Percentiles rank a stretch among this genome's conserved stretches.
phyloP scores from a whole-genome alignment of 305 asterid genomes.

The Fraxinus nigra region DNA sequence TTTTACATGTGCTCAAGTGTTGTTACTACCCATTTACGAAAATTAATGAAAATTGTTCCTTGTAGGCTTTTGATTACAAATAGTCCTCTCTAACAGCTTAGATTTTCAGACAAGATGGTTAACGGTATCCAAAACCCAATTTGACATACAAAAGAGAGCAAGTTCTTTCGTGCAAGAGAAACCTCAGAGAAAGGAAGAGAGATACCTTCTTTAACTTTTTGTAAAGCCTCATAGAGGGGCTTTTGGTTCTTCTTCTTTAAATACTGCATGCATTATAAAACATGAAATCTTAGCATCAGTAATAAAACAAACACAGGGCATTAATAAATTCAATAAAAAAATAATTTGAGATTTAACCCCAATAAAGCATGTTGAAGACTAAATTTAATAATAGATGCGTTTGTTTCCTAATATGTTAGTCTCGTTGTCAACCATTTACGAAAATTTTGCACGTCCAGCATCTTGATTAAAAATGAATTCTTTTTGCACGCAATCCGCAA shows the following conservation, averaged over 20 bases:
- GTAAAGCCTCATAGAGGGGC: constrained; percentile 84
- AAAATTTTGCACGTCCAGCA: background rate
- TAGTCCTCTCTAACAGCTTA: background rate
- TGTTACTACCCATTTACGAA: background rate
- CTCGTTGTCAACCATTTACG: background rate
- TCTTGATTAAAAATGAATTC: background rate
- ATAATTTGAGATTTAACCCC: background rate
- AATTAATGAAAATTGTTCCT: background rate
- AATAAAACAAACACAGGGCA: background rate
- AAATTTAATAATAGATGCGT: background rate
- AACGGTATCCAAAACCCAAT: background rate
- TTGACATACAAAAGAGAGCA: background rate
- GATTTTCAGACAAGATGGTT: background rate
- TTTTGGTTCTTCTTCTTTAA: constrained; percentile 79
- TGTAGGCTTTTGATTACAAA: background rate
- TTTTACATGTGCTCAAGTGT: background rate
- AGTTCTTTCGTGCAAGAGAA: background rate
- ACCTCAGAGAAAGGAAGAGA: background rate
- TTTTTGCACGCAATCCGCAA: background rate
- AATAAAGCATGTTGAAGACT: background rate
- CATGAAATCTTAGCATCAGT: background rate
- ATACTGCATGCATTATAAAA: constrained; percentile 56
- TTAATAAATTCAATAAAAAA: background rate
- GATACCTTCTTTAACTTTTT: constrained; percentile 94
- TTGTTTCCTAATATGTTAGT: background rate